Evolutionary conservation across 805 yeast genomes (phyloP).

Genomic region (Saturnispora quitensis): DNA sequence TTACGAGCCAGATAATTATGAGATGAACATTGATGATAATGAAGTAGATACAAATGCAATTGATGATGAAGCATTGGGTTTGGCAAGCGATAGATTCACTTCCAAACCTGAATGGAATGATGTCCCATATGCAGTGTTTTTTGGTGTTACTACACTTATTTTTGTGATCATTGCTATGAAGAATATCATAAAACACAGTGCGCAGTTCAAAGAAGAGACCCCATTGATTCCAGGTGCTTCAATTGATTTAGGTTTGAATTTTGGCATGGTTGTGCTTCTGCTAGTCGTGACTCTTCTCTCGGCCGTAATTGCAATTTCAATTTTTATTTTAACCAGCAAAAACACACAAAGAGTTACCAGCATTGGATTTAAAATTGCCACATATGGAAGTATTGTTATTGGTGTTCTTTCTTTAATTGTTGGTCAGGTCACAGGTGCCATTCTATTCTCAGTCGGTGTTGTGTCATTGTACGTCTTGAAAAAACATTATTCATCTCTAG

Average conservation of each 20-base stretch:
- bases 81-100: constrained; percentile 52
- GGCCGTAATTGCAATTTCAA: constrained; percentile 45
- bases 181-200: constrained; percentile 6
- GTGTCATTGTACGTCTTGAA: constrained; percentile 47
- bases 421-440: constrained; percentile 22
- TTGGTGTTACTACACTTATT: background rate
- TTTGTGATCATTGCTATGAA: constrained; percentile 8
- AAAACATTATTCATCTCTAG: constrained; percentile 16
- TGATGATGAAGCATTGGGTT: constrained; percentile 3
- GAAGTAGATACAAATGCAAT: constrained; percentile 1
- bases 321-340: constrained; percentile 52
- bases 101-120: constrained; percentile 59
- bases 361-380: constrained; percentile 58
- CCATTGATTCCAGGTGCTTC: constrained; percentile 4
- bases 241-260: constrained; percentile 1
- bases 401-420: background rate
- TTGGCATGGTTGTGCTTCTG: constrained; percentile 42
- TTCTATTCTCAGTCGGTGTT: constrained; percentile 30
- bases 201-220: constrained; percentile 1
- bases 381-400: constrained; percentile 45
- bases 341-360: constrained; percentile 61
- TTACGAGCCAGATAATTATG: constrained; percentile 4
- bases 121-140: constrained; percentile 49
- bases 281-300: constrained; percentile 56
- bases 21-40: background rate